phyloP scores from a whole-genome alignment of 208 protist species.

The Zelonia costaricensis region DNA sequence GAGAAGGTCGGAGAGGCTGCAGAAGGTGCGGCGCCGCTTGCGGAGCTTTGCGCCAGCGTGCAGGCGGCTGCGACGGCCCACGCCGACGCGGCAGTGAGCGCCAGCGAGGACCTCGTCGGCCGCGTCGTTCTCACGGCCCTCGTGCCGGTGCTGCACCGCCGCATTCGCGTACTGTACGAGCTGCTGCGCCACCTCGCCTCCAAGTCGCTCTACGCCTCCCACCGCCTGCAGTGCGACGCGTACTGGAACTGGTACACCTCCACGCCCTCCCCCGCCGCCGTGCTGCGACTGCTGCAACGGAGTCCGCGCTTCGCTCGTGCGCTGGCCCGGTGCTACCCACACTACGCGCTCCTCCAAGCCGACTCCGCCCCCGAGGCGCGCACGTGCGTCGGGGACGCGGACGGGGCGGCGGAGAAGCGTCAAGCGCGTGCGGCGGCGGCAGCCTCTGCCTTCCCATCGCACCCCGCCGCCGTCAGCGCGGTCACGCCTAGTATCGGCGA shows the following conservation, averaged over 20 bases:
- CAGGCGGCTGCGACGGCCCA: constrained; percentile 16
- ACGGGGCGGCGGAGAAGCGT: background rate
- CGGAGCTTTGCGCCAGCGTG: constrained; percentile 10
- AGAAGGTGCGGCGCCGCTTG: background rate
- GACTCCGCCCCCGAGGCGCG: background rate
- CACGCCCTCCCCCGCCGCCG: constrained; percentile 49
- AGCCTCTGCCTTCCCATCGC: background rate
- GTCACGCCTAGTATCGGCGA: too few species aligned
- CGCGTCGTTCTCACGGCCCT: constrained; percentile 47
- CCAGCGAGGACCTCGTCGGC: constrained; percentile 35
- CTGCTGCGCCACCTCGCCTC: constrained; percentile 60
- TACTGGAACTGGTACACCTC: constrained; percentile 63
- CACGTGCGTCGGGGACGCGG: background rate
- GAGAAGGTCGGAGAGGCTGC: background rate
- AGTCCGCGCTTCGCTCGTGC: constrained; percentile 38
- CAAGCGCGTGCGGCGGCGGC: background rate
- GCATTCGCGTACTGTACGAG: constrained; percentile 75
- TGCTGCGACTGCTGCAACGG: constrained; percentile 61
- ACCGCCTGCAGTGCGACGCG: constrained; percentile 37
- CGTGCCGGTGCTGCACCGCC: constrained; percentile 51
- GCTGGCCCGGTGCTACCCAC: constrained; percentile 34
- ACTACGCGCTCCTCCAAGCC: constrained; percentile 9
- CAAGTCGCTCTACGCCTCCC: constrained; percentile 38
- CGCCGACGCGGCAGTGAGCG: constrained; percentile 3
- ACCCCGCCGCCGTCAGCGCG: too few species aligned